Evolutionary conservation across 257 asterid species (phyloP), one percentile per base, ranked within the genome.

Genomic region (Ilex asprella): DNA sequence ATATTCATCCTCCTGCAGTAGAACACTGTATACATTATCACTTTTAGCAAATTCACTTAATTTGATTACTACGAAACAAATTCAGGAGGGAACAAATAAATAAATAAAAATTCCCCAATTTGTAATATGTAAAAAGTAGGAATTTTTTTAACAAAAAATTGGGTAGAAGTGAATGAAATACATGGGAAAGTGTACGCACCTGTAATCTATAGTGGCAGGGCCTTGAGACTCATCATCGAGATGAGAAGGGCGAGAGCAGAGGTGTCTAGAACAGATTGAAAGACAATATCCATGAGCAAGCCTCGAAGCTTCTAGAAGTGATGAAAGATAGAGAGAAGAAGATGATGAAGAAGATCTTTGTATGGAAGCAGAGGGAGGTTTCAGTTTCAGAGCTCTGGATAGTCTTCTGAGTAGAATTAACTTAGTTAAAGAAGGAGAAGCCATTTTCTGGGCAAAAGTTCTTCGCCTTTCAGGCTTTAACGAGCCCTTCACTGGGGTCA

Each of bases 1-100:
- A 78, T 80, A 91, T 75, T 88, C 89, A 63, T 86, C 96, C 70
- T 87, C 95, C 82, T 73, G 79, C 77, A 91, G 75, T 64, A 70
- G 15, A 27, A 87, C 86, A 66, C 96, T 91, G 93, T 27, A 68
- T 51, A 59, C 51, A 62, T 49, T 7, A 67, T 31, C 56, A 68
- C 73, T 59, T 50, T 47, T 39, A 64, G 31, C 55, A 43, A 52
- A 47, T 47, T 16, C 4, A 43, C 13, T 35, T 35, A 0, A 35
- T 35, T 35, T 35, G 41, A 35, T 35, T 7, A 35, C 8, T 35
- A 35, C 1, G 8, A 35, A 35, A 7, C 41, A 35, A 35, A 35
- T 35, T 35, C 8, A 35, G 5, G 27, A 21, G 8, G 41, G 7
- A 5, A 5, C 41, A 35, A 35, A 35, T 35, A 35, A 35, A 35